Conservation (phyloP, 2,329 filamentous ascomycete species). For the Ustulina deusta region DNA sequence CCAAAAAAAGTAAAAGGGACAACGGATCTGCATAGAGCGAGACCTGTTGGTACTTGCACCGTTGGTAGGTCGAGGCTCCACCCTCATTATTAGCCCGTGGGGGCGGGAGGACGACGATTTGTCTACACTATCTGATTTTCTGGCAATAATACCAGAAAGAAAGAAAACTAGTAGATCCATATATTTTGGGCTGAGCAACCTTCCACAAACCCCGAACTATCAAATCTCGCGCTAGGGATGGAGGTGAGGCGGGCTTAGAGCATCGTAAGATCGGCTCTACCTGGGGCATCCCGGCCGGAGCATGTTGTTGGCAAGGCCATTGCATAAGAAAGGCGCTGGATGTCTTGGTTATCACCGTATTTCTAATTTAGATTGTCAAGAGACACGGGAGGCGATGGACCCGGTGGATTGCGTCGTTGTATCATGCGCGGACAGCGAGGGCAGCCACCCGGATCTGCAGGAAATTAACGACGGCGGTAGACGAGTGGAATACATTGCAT, state of each 20-base stretch:
- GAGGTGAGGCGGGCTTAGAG: not conserved
- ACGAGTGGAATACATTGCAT: not conserved
- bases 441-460: not conserved
- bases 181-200: not conserved
- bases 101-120: conserved; percentile 7
- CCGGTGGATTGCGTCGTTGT: not conserved
- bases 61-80: conserved; percentile 3
- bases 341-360: not conserved
- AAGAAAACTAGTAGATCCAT: not conserved
- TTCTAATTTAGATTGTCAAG: not conserved
- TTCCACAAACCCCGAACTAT: not conserved
- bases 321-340: not conserved
- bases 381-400: not conserved
- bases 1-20: not conserved
- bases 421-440: not conserved
- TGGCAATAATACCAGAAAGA: not conserved
- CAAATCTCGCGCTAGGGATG: not conserved
- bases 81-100: not conserved
- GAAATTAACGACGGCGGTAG: no score
- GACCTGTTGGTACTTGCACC: not conserved
- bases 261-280: not conserved
- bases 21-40: not conserved
- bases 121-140: not conserved
- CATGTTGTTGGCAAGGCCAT: not conserved
- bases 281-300: no score